Evolutionary conservation across 169 alveolate genomes (phyloP).

Genomic region (Plasmodium gaboni): DNA sequence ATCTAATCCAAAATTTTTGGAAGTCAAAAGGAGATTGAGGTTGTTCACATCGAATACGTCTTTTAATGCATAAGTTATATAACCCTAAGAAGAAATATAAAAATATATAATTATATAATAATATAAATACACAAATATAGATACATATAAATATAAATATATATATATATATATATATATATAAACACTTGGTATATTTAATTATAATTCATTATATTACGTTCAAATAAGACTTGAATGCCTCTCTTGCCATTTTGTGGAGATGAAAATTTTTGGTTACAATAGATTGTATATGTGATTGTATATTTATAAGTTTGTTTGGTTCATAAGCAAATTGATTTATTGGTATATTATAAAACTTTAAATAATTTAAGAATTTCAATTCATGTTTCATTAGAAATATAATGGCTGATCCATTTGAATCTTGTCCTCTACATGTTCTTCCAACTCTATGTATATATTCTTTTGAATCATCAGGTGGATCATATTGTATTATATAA

Average conservation of each 20-base stretch:
- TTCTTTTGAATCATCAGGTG: constrained; percentile 99
- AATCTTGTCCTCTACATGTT: constrained; percentile 98
- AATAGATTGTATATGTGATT: constrained; percentile 96
- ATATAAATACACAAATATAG: background rate
- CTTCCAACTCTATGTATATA: constrained; percentile 99
- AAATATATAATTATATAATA: constrained; percentile 1
- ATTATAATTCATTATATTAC: constrained; percentile 63
- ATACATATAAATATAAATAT: constrained; percentile 66
- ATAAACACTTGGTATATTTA: background rate
- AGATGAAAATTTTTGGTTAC: constrained; percentile 97
- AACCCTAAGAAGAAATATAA: constrained; percentile 86
- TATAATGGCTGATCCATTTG: constrained; percentile 96
- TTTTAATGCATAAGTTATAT: constrained; percentile 95
- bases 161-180: constrained; percentile 51
- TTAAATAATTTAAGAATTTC: constrained; percentile 94
- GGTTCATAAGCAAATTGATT: constrained; percentile 98
- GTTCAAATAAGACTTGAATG: constrained; percentile 95
- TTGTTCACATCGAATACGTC: constrained; percentile 97
- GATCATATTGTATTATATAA: constrained; percentile 99
- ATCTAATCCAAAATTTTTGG: constrained; percentile 96
- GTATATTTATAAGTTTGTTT: constrained; percentile 96
- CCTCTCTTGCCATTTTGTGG: constrained; percentile 97
- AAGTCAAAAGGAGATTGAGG: constrained; percentile 95
- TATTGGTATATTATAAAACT: constrained; percentile 93
- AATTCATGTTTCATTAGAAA: constrained; percentile 98